Conservation (phyloP, 345 rosid genomes). For the Murraya koenigii region DNA sequence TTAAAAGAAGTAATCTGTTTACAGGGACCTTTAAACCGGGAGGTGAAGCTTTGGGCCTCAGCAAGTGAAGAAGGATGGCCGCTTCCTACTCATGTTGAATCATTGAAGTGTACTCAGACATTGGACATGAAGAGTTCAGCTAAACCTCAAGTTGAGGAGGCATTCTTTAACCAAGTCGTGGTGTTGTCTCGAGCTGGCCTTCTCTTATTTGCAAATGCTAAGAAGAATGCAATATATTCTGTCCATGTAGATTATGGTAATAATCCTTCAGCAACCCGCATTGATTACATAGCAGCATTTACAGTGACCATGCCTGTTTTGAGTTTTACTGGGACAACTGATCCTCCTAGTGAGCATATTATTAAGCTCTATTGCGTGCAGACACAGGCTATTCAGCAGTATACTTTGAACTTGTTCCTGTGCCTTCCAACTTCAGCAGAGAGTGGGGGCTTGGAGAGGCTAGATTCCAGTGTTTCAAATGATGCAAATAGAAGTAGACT, state of each 20-base stretch:
- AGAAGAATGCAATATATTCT: conserved; percentile 79
- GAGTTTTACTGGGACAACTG: conserved; percentile 79
- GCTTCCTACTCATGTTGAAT: conserved; percentile 57
- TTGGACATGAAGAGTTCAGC: conserved; percentile 71
- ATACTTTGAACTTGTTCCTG: conserved; percentile 72
- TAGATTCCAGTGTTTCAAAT: conserved; percentile 40
- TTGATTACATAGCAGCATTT: conserved; percentile 86
- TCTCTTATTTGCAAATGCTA: conserved; percentile 81
- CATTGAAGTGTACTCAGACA: conserved; percentile 78
- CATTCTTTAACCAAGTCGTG: conserved; percentile 83
- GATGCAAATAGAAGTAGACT: conserved; percentile 40
- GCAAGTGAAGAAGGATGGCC: conserved; percentile 80
- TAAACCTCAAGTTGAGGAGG: conserved; percentile 54
- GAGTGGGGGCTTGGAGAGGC: conserved; percentile 51
- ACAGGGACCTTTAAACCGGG: conserved; percentile 81
- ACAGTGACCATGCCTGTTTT: conserved; percentile 90
- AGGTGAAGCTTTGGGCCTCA: conserved; percentile 81
- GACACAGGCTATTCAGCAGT: conserved; percentile 92
- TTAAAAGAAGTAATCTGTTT: conserved; percentile 3
- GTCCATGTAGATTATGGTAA: conserved; percentile 81
- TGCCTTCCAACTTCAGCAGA: conserved; percentile 74
- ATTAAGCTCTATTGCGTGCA: conserved; percentile 88
- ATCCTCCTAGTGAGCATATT: conserved; percentile 52
- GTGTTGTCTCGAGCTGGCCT: conserved; percentile 71
- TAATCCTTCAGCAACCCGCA: conserved; percentile 60